A percentile compares a stretch with the other conserved stretches of the same genome.
phyloP scores from a whole-genome alignment of 164 flowering plant genomes.

The Cinnamomum chago region DNA sequence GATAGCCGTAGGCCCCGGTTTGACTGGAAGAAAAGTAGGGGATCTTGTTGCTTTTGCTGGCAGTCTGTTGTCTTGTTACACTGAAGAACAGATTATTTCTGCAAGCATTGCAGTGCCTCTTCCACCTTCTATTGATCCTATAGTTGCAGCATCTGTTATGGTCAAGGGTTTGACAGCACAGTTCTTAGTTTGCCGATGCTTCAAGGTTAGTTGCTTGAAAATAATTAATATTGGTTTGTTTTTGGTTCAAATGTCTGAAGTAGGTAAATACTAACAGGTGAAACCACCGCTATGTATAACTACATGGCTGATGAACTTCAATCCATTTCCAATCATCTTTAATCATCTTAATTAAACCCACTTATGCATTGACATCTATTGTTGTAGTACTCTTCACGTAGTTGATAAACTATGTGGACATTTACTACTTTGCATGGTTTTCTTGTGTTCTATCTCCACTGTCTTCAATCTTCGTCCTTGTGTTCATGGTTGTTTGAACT shows the following conservation, averaged over 20 bases:
- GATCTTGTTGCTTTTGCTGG: slow-evolving; percentile 81
- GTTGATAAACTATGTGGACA: not conserved
- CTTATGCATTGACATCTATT: not conserved
- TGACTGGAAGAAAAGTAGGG: slow-evolving; percentile 69
- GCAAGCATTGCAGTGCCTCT: slow-evolving; percentile 70
- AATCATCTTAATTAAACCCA: not conserved
- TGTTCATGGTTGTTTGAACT: not conserved
- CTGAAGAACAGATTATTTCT: slow-evolving; percentile 85
- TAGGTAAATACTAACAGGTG: not conserved
- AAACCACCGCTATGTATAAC: not conserved
- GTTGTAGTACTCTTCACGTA: not conserved
- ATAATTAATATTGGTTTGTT: not conserved
- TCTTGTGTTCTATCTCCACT: not conserved
- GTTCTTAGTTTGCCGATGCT: slow-evolving; percentile 58
- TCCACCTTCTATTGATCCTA: slow-evolving; percentile 64
- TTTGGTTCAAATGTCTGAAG: not conserved
- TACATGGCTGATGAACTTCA: not conserved
- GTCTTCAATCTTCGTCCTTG: not conserved
- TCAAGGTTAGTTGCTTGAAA: slow-evolving; percentile 44
- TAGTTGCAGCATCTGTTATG: slow-evolving; percentile 60
- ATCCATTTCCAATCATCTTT: not conserved
- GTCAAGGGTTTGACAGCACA: slow-evolving; percentile 89
- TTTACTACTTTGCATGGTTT: not conserved
- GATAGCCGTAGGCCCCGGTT: slow-evolving; percentile 79
- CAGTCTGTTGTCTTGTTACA: slow-evolving; percentile 67